Evolutionary conservation across 192 early-diverging fungal species (phyloP).

Genomic region (Gonapodya prolifera): DNA sequence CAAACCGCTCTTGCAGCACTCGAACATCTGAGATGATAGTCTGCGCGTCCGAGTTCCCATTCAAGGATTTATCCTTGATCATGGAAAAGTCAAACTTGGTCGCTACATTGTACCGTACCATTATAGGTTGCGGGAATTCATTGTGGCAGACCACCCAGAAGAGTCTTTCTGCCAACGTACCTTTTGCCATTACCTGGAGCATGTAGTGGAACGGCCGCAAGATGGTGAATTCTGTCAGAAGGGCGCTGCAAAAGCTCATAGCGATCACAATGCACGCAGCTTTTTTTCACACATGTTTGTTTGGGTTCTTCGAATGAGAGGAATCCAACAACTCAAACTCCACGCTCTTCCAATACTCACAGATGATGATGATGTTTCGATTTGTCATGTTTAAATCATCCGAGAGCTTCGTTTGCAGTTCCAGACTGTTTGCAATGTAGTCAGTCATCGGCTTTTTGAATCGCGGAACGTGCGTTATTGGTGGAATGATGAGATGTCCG

Average conservation of each 20-base stretch:
- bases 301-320: not conserved
- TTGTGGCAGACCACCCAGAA: no score
- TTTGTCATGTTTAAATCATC: not conserved
- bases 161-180: not conserved
- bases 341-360: not conserved
- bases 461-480: not conserved
- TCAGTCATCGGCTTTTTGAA: not conserved
- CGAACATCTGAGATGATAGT: not conserved
- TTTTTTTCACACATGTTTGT: not conserved
- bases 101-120: not conserved
- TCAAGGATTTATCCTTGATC: constrained; percentile 1
- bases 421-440: not conserved
- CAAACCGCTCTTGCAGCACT: not conserved
- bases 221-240: not conserved
- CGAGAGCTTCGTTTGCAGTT: not conserved
- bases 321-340: not conserved
- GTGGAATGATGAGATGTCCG: not conserved
- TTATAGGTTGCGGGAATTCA: not conserved
- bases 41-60: not conserved
- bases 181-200: not conserved
- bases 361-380: not conserved
- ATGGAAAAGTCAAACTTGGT: constrained; percentile 1
- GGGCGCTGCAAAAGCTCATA: not conserved
- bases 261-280: not conserved
- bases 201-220: not conserved